Evolutionary conservation across 2,329 filamentous ascomycete genomes (phyloP).

Genomic region (Paraphaeosphaeria sporulosa): DNA sequence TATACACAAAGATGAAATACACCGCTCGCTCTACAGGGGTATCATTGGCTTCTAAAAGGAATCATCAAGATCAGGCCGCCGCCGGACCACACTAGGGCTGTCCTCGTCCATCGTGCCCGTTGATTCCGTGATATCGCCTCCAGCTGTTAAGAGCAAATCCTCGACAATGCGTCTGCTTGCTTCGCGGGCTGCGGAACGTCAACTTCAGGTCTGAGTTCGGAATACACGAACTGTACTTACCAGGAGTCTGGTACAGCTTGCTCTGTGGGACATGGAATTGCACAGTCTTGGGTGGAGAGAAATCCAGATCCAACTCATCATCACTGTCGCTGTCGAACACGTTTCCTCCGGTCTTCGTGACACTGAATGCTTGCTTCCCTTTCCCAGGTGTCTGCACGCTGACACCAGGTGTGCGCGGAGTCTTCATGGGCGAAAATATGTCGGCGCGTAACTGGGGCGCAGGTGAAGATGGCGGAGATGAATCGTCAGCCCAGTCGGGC

Average conservation of each 20-base stretch:
- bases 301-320: slow-evolving; percentile 58
- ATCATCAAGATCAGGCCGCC: slow-evolving; percentile 56
- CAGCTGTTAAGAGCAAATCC: slow-evolving; percentile 78
- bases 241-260: slow-evolving; percentile 80
- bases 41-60: slow-evolving; percentile 48
- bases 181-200: slow-evolving; percentile 67
- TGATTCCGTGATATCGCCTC: slow-evolving; percentile 63
- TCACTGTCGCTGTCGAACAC: slow-evolving; percentile 79
- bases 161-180: slow-evolving; percentile 83
- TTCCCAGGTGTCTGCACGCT: slow-evolving; percentile 78
- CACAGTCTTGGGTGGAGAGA: slow-evolving; percentile 93
- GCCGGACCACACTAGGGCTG: slow-evolving; percentile 57
- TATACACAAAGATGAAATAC: background rate
- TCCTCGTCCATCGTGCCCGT: slow-evolving; percentile 52
- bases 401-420: slow-evolving; percentile 76
- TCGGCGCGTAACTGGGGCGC: slow-evolving; percentile 85
- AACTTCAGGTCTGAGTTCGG: slow-evolving; percentile 13
- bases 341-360: slow-evolving; percentile 49
- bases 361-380: slow-evolving; percentile 54
- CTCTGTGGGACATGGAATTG: slow-evolving; percentile 82
- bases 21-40: background rate
- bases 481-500: slow-evolving; percentile 48
- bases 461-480: slow-evolving; percentile 62
- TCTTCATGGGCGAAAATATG: slow-evolving; percentile 78
- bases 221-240: slow-evolving; percentile 54